Evolutionary conservation across 352 stramenopile species (phyloP).

Genomic region (Phytophthora sojae): DNA sequence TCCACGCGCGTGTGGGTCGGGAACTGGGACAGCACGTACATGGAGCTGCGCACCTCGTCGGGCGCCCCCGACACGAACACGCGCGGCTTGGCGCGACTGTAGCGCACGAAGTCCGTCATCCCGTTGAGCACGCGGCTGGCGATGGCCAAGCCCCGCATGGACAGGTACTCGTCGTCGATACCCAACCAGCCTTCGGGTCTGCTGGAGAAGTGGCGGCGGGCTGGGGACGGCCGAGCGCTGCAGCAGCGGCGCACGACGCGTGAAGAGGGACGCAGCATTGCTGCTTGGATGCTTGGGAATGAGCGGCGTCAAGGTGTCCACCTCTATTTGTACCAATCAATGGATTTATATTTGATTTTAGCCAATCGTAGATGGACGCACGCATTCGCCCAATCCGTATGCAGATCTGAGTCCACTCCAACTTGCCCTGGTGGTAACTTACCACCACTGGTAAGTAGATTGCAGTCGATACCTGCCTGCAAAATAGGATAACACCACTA

Average conservation of each 20-base stretch:
- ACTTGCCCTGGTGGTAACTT: too few relatives aligned
- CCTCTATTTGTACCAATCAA: too few relatives aligned
- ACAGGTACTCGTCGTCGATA: constrained; percentile 37
- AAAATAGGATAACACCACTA: too few relatives aligned
- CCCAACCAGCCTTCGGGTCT: constrained; percentile 20
- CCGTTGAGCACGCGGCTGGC: constrained; percentile 24
- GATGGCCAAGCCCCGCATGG: constrained; percentile 30
- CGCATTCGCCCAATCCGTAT: too few relatives aligned
- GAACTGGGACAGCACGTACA: constrained; percentile 65
- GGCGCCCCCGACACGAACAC: constrained; percentile 43
- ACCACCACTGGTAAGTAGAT: too few relatives aligned
- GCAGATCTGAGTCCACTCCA: too few relatives aligned
- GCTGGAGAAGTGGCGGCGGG: constrained; percentile 20
- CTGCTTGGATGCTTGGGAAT: too few relatives aligned
- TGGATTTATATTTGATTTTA: too few relatives aligned
- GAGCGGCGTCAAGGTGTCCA: too few relatives aligned
- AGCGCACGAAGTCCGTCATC: constrained; percentile 30
- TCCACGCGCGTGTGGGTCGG: constrained; percentile 38
- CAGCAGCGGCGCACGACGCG: background rate
- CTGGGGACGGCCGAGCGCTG: background rate
- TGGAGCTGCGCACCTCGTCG: constrained; percentile 51
- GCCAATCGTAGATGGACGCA: too few relatives aligned
- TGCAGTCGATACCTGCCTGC: too few relatives aligned
- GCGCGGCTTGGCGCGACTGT: constrained; percentile 23
- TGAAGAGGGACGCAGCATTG: background rate